Base-by-base conservation (phyloP, 1,139 yeast species). In the Candida sp. region DNA sequence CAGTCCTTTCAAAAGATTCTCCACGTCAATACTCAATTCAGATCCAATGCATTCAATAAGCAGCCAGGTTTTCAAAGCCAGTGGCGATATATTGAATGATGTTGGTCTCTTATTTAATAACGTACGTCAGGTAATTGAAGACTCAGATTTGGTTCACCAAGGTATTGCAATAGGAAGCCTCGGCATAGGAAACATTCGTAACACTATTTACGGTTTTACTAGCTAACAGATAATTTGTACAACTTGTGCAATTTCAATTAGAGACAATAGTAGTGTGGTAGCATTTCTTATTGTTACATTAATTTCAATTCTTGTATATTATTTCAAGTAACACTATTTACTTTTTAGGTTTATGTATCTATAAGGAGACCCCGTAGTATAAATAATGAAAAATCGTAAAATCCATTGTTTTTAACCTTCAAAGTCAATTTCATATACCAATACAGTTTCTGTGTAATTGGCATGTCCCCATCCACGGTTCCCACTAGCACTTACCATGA, bases 401-500 rank as follows among this genome's bases (percentile, higher is more conserved):
- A 12, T 35, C 19, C 5, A 23, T 4, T 36, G 29, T 36, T 30
- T 37, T 25, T 27, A 22, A 32, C 46, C 54, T 40, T 61, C 69
- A 49, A 65, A 66, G 43, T 73, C 77, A 35, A 91, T 82, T 58
- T 90, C 96, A 61, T 90, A 91, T 35, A 90, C 73, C 54, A 90
- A 75, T 5, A 87, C 87, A 25, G 84, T 78, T 49, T 93, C 99
- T 0, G 95, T 86, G 35, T 83, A 78, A 30, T 72, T 67, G 3
- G 96, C 87, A 56, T 86, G 93, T 1, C 78, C 79, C 97, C 97
- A 91, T 4, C 99, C 99, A 57, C 98, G 77, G 53, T 87, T 88
- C 5, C 99, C 99, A 63, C 96, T 87, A 1, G 98, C 84, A 57
- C 96, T 85, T 11, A 91, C 79, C 82, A 93, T 75, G 61, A 87